These are phyloP conservation scores for Monosporozyma solicola DNA, from an alignment of 805 yeast genomes.

Conservation along the genomic window DNA sequence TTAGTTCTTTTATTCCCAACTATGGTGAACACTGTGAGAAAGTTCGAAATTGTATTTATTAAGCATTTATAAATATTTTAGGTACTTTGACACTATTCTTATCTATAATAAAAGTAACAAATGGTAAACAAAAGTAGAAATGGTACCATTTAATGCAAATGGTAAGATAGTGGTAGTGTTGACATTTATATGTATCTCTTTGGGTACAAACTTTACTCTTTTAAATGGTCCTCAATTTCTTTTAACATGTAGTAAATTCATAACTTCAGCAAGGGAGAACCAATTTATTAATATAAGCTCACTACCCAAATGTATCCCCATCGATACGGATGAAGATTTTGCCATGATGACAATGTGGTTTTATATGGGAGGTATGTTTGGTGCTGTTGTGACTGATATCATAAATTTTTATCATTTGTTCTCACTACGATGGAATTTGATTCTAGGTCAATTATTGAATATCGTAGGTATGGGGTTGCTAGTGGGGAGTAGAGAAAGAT, in stretches of 20 bases:
- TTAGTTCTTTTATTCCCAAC: not conserved
- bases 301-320: slow-evolving; percentile 47
- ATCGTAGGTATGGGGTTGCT: not conserved
- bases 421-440: not conserved
- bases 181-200: slow-evolving; percentile 7
- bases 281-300: slow-evolving; percentile 27
- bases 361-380: slow-evolving; percentile 74
- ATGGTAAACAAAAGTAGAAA: not conserved
- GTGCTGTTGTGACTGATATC: slow-evolving; percentile 36
- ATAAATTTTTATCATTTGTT: slow-evolving; percentile 1
- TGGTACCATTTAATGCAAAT: not conserved
- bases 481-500: not conserved
- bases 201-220: slow-evolving; percentile 71
- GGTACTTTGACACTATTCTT: not conserved
- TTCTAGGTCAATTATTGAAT: not conserved
- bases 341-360: slow-evolving; percentile 62
- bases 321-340: slow-evolving; percentile 53
- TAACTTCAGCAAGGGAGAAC: not conserved
- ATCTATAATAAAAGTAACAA: not conserved
- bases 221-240: slow-evolving; percentile 26
- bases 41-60: not conserved
- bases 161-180: not conserved
- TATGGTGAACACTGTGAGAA: not conserved
- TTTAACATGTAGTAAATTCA: slow-evolving; percentile 41
- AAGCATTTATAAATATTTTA: not conserved